phyloP scores from a whole-genome alignment of 139 green algal species.

The Picochlorum sp. region DNA sequence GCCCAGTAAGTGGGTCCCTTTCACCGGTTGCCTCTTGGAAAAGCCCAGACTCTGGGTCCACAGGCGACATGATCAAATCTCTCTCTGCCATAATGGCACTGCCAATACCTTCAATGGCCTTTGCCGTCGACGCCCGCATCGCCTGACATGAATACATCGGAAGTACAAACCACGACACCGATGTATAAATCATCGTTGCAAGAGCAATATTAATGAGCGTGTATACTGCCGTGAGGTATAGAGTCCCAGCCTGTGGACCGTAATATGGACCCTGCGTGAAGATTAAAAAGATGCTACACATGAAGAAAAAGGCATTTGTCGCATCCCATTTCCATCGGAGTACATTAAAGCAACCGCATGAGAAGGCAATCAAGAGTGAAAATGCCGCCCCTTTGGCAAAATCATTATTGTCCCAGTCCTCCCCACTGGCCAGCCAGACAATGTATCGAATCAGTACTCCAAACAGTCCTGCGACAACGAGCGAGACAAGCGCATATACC shows the following conservation, averaged over 20 bases:
- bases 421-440: background rate
- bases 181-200: background rate
- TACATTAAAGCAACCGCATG: background rate
- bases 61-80: background rate
- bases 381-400: background rate
- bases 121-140: background rate
- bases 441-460: background rate
- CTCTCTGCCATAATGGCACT: background rate
- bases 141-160: background rate
- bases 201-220: background rate
- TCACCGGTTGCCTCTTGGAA: background rate
- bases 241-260: background rate
- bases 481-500: background rate
- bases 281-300: background rate
- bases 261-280: background rate
- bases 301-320: background rate
- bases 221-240: background rate
- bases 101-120: background rate
- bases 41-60: background rate
- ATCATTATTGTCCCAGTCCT: background rate
- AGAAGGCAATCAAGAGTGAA: background rate
- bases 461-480: background rate
- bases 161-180: background rate
- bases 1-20: background rate
- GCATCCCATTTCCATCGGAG: conserved; percentile 1